Base-by-base conservation (phyloP, 2,329 filamentous ascomycete species). In the Arthroderma sp. region DNA sequence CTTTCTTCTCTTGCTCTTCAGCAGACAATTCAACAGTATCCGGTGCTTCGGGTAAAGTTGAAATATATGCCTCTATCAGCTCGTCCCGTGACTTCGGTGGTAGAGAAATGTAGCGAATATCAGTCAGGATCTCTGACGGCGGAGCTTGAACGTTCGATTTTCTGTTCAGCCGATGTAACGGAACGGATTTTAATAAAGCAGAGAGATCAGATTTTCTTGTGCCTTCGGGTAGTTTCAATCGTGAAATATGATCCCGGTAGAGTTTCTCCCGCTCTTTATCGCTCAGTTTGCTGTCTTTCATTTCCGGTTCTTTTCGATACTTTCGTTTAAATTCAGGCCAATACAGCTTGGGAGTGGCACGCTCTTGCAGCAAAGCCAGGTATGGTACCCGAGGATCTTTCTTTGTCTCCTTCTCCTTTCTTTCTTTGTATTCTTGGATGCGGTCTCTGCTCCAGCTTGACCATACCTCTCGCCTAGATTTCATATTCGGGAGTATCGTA, bases 271-370 rank as follows among this genome's bases (percentile, higher is more conserved):
- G 62, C 43, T 71, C 68, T 50, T 68, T 71, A 48, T 72, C 69
- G 22, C 61, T 60, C 37, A 71, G 50, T 11, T 65, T 58, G 4
- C 56, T 55, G 43, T 67, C 64, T 45, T 62, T 68, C 83, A 98
- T 87, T 43, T 80, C 75, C 0, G 75, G 64, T 51, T 94, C 87
- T 52, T 83, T 88, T 52, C 82, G 83, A 64, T 79, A 91, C 60
- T 95, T 98, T 31, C 91, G 74, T 56, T 85, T 86, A 66, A 98
- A 98, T 60, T 98, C 91, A 0, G 86, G 82, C 91, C 91, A 98
- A 70, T 94, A 98, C 1, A 98, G 73, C 65, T 94, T 96, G 0
- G 86, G 82, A 0, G 82, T 91, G 0, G 88, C 89, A 53, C 86
- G 77, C 40, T 82, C 77, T 51, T 89, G 79, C 29, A 98, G 69